A percentile compares a stretch with the other conserved stretches of the same genome.
Evolutionary conservation across 1,284 basidiomycete species (phyloP).

Genomic region (Rhodotorula sp.): DNA sequence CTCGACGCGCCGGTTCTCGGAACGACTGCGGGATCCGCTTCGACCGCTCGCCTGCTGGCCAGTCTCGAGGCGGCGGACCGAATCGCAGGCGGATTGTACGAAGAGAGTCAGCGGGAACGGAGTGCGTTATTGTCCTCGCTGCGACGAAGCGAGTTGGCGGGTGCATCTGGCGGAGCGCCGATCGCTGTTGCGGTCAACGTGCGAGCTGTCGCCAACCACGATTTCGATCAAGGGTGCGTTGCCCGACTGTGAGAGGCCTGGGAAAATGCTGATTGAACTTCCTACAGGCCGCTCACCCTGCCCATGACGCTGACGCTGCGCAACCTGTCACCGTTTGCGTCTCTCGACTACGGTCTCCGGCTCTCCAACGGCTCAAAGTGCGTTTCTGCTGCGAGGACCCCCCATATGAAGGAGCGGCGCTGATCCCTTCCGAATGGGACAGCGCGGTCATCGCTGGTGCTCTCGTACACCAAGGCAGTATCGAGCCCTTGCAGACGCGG

Average conservation of each 20-base stretch:
- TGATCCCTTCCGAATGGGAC: background rate
- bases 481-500: background rate
- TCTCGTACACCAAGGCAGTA: conserved; percentile 10
- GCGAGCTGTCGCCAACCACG: conserved; percentile 54
- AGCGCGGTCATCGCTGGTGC: conserved; percentile 15
- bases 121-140: conserved; percentile 65
- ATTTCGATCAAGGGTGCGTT: conserved; percentile 55
- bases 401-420: too few species aligned
- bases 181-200: conserved; percentile 59
- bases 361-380: too few species aligned
- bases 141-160: conserved; percentile 68
- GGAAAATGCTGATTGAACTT: background rate
- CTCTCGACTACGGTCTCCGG: conserved; percentile 21
- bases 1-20: background rate
- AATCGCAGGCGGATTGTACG: conserved; percentile 69
- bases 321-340: conserved; percentile 53
- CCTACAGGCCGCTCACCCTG: conserved; percentile 58
- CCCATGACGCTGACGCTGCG: conserved; percentile 61
- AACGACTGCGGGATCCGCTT: conserved; percentile 50
- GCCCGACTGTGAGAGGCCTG: background rate
- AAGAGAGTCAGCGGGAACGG: conserved; percentile 75
- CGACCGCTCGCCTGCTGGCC: conserved; percentile 56
- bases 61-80: conserved; percentile 62
- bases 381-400: background rate
- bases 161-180: conserved; percentile 58